These are phyloP conservation scores for Candida pini DNA, from an alignment of 805 yeast genomes.

Conservation along the genomic window DNA sequence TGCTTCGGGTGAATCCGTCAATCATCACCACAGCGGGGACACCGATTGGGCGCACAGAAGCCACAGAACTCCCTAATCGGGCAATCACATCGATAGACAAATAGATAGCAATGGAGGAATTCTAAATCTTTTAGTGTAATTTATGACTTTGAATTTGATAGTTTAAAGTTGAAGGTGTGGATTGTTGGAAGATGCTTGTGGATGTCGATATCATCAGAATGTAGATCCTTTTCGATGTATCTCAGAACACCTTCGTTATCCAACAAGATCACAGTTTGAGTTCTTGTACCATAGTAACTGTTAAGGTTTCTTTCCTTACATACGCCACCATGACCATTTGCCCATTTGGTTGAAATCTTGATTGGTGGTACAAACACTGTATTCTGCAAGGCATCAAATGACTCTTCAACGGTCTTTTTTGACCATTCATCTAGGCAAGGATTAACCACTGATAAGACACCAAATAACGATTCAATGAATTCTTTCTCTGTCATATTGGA, in stretches of 20 bases:
- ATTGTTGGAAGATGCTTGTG: background rate
- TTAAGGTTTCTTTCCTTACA: constrained; percentile 39
- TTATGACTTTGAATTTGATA: too few relatives aligned
- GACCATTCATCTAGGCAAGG: constrained; percentile 26
- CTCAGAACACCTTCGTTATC: constrained; percentile 44
- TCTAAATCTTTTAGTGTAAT: too few relatives aligned
- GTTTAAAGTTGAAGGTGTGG: too few relatives aligned
- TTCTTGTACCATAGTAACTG: constrained; percentile 81
- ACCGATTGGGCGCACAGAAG: too few relatives aligned
- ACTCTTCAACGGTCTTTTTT: constrained; percentile 19
- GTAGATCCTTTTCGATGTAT: constrained; percentile 59
- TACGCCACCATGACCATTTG: background rate
- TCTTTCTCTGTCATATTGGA: constrained; percentile 27
- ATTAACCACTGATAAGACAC: constrained; percentile 42
- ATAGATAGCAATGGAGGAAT: too few relatives aligned
- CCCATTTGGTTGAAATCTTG: constrained; percentile 16
- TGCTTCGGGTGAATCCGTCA: too few relatives aligned
- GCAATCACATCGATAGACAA: too few relatives aligned
- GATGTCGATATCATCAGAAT: constrained; percentile 34
- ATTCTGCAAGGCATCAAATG: constrained; percentile 41
- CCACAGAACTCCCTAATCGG: too few relatives aligned
- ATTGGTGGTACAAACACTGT: constrained; percentile 75
- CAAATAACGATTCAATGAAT: constrained; percentile 48
- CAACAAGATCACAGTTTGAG: constrained; percentile 72
- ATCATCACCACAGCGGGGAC: too few relatives aligned